Percentiles rank a stretch among this genome's conserved stretches.
Conservation (phyloP, 768 basidiomycete genomes). For the Tylopilus sp. region DNA sequence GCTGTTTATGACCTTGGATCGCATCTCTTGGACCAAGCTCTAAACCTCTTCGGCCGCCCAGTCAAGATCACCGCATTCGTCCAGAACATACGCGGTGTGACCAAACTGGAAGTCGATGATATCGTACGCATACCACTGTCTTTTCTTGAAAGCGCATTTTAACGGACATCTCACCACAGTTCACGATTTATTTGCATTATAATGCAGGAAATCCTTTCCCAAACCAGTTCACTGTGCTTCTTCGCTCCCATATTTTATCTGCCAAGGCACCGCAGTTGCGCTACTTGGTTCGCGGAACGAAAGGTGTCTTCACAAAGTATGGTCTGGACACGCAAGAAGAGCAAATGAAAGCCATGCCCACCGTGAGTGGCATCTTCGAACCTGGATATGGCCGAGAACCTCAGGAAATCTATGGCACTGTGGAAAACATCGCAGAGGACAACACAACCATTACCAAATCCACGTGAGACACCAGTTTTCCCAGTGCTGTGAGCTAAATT, state of each 20-base stretch:
- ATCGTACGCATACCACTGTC: constrained; percentile 38
- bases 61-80: constrained; percentile 62
- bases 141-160: background rate
- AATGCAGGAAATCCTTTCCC: constrained; percentile 35
- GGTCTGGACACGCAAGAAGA: constrained; percentile 81
- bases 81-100: constrained; percentile 66
- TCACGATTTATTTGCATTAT: constrained; percentile 50
- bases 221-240: constrained; percentile 61
- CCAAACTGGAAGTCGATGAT: constrained; percentile 64
- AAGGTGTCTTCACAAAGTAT: constrained; percentile 70
- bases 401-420: constrained; percentile 55
- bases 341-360: constrained; percentile 57
- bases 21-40: constrained; percentile 76
- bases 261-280: constrained; percentile 63
- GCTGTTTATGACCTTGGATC: constrained; percentile 75
- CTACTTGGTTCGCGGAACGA: constrained; percentile 67
- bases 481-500: constrained; percentile 19
- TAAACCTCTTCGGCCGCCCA: constrained; percentile 75
- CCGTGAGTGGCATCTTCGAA: constrained; percentile 43
- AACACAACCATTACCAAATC: constrained; percentile 32
- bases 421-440: constrained; percentile 54
- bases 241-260: constrained; percentile 68
- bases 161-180: background rate
- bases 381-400: constrained; percentile 58
- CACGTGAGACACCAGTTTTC: constrained; percentile 16